Base-by-base conservation (phyloP, 768 basidiomycete species). In the Agrocybe praecox region DNA sequence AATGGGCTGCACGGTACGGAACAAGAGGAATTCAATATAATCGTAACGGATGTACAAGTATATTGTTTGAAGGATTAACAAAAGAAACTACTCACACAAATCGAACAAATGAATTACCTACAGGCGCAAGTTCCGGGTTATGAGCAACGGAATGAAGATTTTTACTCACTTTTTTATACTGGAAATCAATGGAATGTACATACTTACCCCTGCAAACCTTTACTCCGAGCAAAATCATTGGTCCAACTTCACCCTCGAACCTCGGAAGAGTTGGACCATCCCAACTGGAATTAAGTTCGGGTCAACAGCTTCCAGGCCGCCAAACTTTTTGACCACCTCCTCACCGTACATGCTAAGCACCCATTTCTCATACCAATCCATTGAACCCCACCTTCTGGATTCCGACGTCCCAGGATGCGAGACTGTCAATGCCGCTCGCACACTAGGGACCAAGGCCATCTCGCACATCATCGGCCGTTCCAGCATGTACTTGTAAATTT, bases 271-370 rank as follows among this genome's bases (percentile, higher is more conserved):
- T 47, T 75, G 66, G 18, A 77, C 72, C 72, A 79, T 73, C 10
- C 74, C 76, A 23, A 76, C 66, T 32, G 76, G 77, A 52, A 78
- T 76, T 60, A 76, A 54, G 23, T 66, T 69, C 6, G 74, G 65
- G 58, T 79, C 75, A 9, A 79, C 76, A 15, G 71, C 68, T 24
- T 75, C 71, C 49, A 77, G 59, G 26, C 71, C 65, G 0, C 77
- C 77, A 64, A 75, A 79, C 49, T 69, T 73, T 55, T 67, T 67
- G 40, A 75, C 65, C 6, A 78, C 62, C 44, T 76, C 74, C 44
- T 73, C 70, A 2, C 76, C 75, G 63, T 77, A 76, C 34, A 74
- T 62, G 26, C 69, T 66, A 19, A 74, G 57, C 19, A 76, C 62
- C 76, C 76, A 79, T 45, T 64, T 59, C 14, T 69, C 55, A 49